Base-by-base conservation (phyloP, 441 rosid genomes). In the Aleurites moluccanus region DNA sequence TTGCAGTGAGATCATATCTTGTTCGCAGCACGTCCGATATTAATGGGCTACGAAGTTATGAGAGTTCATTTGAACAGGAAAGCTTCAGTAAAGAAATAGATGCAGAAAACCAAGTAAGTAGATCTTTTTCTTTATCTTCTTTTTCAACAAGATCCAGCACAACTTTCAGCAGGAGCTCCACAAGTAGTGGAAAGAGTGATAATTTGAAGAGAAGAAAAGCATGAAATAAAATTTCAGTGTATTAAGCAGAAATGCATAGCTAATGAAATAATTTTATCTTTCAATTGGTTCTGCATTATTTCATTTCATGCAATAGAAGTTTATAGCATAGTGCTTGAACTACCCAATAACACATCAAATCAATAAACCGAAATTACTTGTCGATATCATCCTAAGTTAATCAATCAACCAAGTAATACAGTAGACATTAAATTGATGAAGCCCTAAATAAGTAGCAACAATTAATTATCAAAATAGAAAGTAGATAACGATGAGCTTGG, bases 241-340 rank as follows among this genome's bases (percentile, higher is more conserved):
- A 27, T 49, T 77, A 77, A 1, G 66, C 73, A 53, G 79, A 85
- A 79, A 85, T 83, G 85, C 76, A 75, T 27, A 69, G 62, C 65
- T 79, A 73, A 83, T 35, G 7, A 63, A 59, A 42, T 44, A 44
- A 44, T 9, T 44, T 44, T 44, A 44, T 10, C 14, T 44, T 44
- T 44, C 13, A 44, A 2, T 9, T 44, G 14, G 47, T 44, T 44
- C 13, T 44, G 47, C 47, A 44, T 44, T 44, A 14, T 10, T 44
- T 11, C 47, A 44, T 44, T 44, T 44, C 47, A 44, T 9, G 47
- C 11, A 44, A 44, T 44, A 44, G 0, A 44, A 44, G 47, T 10
- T 44, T 10, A 44, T 44, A 40, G 10, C 10, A 5, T 5, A 30
- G 33, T 38, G 40, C 40, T 38, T 5, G 9, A 38, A 6, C 6